phyloP scores from a whole-genome alignment of 306 rosid genomes.

The Dicorynia guianensis region DNA sequence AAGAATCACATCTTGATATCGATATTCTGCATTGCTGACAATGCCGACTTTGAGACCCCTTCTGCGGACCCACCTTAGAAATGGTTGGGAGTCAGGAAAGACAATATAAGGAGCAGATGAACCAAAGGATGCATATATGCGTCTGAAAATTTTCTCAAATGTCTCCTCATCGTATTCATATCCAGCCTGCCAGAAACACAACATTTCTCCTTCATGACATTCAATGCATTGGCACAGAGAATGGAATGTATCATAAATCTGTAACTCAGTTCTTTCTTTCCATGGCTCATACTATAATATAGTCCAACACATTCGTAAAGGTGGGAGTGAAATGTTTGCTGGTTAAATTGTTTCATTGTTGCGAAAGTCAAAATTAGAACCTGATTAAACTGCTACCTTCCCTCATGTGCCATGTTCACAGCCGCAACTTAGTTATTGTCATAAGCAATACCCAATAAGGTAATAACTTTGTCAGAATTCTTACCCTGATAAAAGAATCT shows the following conservation, averaged over 20 bases:
- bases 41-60: slow-evolving; percentile 84
- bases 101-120: slow-evolving; percentile 89
- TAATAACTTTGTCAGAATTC: slow-evolving; percentile 40
- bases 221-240: slow-evolving; percentile 17
- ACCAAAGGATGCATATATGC: slow-evolving; percentile 91
- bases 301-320: slow-evolving; percentile 1
- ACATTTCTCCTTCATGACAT: slow-evolving; percentile 25
- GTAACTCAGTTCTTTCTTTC: slow-evolving; percentile 6
- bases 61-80: slow-evolving; percentile 82
- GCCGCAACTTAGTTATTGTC: slow-evolving; percentile 25
- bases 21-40: slow-evolving; percentile 88
- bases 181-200: slow-evolving; percentile 81
- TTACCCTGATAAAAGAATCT: slow-evolving; percentile 90
- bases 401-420: slow-evolving; percentile 22
- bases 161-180: slow-evolving; percentile 95
- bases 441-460: not conserved
- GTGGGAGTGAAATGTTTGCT: not conserved
- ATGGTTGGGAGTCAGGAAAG: slow-evolving; percentile 89
- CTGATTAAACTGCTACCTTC: slow-evolving; percentile 21
- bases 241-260: slow-evolving; percentile 35
- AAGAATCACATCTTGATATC: slow-evolving; percentile 88
- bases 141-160: slow-evolving; percentile 90
- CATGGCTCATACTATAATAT: slow-evolving; percentile 6
- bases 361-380: slow-evolving; percentile 21
- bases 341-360: slow-evolving; percentile 8